Conservation (phyloP, 2,329 filamentous ascomycete genomes). For the Fusarium musae region DNA sequence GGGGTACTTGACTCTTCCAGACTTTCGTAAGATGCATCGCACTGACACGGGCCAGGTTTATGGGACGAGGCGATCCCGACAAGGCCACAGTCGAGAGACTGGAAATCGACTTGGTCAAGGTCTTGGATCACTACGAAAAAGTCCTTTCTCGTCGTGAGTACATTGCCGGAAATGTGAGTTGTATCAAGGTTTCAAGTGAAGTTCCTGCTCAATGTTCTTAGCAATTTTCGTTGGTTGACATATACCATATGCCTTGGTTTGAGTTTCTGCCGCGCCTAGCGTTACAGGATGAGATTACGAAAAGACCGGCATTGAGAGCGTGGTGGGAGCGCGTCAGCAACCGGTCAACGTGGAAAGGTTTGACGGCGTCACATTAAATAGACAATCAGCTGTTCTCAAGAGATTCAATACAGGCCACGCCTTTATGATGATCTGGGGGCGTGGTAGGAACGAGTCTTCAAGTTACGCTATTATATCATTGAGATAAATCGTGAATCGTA, state of each 20-base stretch:
- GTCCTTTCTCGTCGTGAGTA: background rate
- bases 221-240: background rate
- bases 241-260: background rate
- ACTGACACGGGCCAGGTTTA: background rate
- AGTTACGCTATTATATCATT: accelerated
- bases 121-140: background rate
- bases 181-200: accelerated
- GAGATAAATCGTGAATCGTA: too few relatives aligned
- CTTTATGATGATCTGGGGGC: accelerated
- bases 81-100: background rate
- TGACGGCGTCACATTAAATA: accelerated
- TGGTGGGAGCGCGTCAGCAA: background rate
- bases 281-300: background rate
- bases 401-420: too few relatives aligned
- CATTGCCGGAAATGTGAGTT: background rate
- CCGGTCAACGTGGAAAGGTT: background rate
- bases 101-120: background rate
- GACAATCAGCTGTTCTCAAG: accelerated
- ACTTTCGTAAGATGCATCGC: accelerated
- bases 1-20: accelerated
- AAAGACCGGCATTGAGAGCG: background rate
- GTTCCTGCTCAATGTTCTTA: accelerated
- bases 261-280: background rate
- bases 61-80: background rate
- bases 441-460: accelerated